Conservation (phyloP, 371 early-diverging fungal genomes). For the Mortierella sp. region DNA sequence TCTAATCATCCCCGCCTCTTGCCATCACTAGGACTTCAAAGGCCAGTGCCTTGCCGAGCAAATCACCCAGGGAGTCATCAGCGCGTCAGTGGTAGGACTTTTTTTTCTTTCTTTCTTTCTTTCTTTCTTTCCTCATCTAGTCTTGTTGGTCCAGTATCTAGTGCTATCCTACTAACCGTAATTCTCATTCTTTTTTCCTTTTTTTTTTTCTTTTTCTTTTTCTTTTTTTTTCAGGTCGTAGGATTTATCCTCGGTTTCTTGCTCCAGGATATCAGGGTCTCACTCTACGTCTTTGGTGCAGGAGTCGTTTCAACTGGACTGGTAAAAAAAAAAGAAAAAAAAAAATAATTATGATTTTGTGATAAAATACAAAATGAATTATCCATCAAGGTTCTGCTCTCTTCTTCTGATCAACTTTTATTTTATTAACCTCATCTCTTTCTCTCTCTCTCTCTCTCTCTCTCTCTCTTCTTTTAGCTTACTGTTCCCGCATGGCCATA, state of each 20-base stretch:
- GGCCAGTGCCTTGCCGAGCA: slow-evolving; percentile 43
- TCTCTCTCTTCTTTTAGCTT: slow-evolving; percentile 11
- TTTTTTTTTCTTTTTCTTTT: background rate
- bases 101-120: background rate
- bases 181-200: too few relatives aligned
- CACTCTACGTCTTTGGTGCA: slow-evolving; percentile 38
- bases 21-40: slow-evolving; percentile 31
- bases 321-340: slow-evolving; percentile 23
- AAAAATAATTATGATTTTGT: too few relatives aligned
- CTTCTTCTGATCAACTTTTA: too few relatives aligned
- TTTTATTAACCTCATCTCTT: background rate
- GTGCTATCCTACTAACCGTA: too few relatives aligned
- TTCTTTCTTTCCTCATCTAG: background rate
- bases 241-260: slow-evolving; percentile 37
- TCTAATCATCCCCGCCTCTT: background rate
- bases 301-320: slow-evolving; percentile 25
- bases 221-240: slow-evolving; percentile 21
- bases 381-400: too few relatives aligned
- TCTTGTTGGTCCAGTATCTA: too few relatives aligned
- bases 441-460: background rate
- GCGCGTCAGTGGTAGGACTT: slow-evolving; percentile 37
- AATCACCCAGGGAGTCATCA: slow-evolving; percentile 46
- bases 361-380: too few relatives aligned
- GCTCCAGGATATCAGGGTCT: slow-evolving; percentile 38
- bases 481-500: slow-evolving; percentile 50